Percentiles rank a stretch among this genome's conserved stretches.
These are phyloP conservation scores for Yamadazyma tumulicola DNA, from an alignment of 805 yeast genomes.

Conservation along the genomic window DNA sequence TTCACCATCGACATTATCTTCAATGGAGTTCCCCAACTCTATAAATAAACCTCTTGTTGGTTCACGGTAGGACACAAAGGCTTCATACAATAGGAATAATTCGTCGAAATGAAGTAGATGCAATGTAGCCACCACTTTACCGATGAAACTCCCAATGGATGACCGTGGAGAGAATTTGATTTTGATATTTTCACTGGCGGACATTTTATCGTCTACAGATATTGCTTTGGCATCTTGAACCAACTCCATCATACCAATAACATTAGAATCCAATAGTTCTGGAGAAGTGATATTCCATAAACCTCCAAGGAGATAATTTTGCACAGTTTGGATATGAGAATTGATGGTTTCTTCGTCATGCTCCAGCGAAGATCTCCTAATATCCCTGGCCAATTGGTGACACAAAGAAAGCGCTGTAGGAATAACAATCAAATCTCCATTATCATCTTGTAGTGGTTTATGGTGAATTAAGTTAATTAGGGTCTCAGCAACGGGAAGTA, in stretches of 20 bases:
- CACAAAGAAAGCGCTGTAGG: conserved; percentile 33
- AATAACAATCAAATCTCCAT: conserved; percentile 19
- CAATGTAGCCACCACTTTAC: conserved; percentile 28
- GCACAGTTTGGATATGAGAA: conserved; percentile 2
- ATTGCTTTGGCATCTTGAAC: conserved; percentile 8
- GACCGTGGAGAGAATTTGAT: conserved; percentile 18
- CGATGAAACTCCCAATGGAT: conserved; percentile 30
- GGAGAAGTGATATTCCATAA: conserved; percentile 49
- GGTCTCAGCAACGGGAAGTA: conserved; percentile 16
- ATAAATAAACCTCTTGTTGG: conserved; percentile 20
- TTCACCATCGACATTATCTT: not conserved
- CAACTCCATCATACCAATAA: conserved; percentile 5
- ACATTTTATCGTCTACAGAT: not conserved
- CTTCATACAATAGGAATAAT: conserved; percentile 25
- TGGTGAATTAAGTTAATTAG: conserved; percentile 43
- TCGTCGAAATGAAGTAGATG: conserved; percentile 37
- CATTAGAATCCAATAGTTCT: conserved; percentile 39
- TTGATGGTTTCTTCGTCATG: not conserved
- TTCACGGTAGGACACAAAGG: conserved; percentile 34
- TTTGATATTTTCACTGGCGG: not conserved
- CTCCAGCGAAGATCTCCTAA: conserved; percentile 3
- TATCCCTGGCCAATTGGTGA: conserved; percentile 13
- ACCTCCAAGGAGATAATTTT: conserved; percentile 9
- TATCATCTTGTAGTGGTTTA: conserved; percentile 24
- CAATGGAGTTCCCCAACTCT: conserved; percentile 3